These are phyloP conservation scores for Daldinia vernicosa DNA, from an alignment of 495 filamentous ascomycete genomes.

Conservation along the genomic window DNA sequence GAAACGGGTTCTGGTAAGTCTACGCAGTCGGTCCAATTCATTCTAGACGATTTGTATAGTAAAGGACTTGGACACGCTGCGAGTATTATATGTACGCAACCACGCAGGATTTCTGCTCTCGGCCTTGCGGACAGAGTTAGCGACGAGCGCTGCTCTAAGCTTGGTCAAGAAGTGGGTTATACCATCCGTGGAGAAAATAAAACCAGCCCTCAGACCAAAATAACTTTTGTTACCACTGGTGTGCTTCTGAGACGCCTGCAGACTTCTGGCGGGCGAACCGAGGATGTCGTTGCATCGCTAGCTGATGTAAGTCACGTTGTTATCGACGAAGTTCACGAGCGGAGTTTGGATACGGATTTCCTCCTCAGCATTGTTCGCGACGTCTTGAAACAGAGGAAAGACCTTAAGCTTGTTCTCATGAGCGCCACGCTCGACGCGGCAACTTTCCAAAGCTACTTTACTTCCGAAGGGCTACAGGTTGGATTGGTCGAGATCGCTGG, in stretches of 20 bases:
- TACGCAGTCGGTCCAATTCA: constrained; percentile 95
- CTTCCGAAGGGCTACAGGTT: constrained; percentile 67
- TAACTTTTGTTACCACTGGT: constrained; percentile 96
- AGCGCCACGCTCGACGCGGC: constrained; percentile 93
- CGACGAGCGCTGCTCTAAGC: constrained; percentile 81
- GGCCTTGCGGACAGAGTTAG: constrained; percentile 94
- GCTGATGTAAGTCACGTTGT: constrained; percentile 94
- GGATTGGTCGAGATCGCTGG: constrained; percentile 86
- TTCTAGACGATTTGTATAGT: constrained; percentile 89
- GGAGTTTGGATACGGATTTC: constrained; percentile 95
- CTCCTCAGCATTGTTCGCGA: constrained; percentile 87
- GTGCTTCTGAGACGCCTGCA: constrained; percentile 91
- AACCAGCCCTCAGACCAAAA: constrained; percentile 71
- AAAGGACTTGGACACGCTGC: constrained; percentile 75
- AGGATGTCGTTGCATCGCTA: constrained; percentile 80
- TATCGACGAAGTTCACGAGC: constrained; percentile 97
- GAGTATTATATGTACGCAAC: constrained; percentile 97
- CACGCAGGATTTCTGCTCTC: constrained; percentile 91
- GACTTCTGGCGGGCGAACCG: constrained; percentile 77
- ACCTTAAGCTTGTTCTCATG: constrained; percentile 96
- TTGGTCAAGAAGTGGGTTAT: constrained; percentile 93
- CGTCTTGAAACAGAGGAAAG: constrained; percentile 76
- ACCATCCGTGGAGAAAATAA: constrained; percentile 93
- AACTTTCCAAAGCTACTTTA: constrained; percentile 87
- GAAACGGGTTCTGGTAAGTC: constrained; percentile 98